Base-by-base conservation (phyloP, 179 eudicot species). In the Camellia oleifera region DNA sequence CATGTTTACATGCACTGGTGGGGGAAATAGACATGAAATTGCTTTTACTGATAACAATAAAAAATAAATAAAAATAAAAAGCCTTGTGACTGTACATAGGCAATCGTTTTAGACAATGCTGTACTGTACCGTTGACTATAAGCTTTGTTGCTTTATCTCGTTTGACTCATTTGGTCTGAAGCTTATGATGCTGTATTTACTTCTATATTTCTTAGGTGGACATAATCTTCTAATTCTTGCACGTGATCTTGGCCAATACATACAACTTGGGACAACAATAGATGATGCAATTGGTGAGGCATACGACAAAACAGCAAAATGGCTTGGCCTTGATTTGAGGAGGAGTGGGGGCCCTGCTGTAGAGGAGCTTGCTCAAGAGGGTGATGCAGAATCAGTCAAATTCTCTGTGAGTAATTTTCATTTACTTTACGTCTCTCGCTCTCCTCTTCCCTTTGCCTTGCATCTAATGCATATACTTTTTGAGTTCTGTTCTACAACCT, bases 201-300 rank as follows among this genome's bases (percentile, higher is more conserved):
- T 68, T 13, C 4, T 53, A 68, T 75, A 53, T 74, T 78, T 79
- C 81, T 77, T 81, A 96, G 99, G 99, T 72, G 99, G 99, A 68
- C 99, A 96, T 83, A 96, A 96, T 84, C 97, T 96, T 81, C 87
- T 94, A 66, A 88, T 96, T 87, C 95, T 96, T 82, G 97, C 97
- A 58, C 93, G 90, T 78, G 94, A 88, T 76, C 91, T 96, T 73
- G 98, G 99, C 18, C 89, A 92, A 78, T 96, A 96, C 83, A 73
- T 92, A 76, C 98, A 96, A 85, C 95, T 96, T 67, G 99, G 99
- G 69, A 96, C 98, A 26, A 83, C 97, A 54, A 90, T 96, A 67
- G 99, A 96, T 82, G 99, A 96, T 88, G 99, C 99, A 72, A 94
- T 96, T 81, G 99, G 98, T 69, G 99, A 96, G 88, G 98, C 99